Evolutionary conservation across 768 basidiomycete species (phyloP), one percentile per base, ranked within the genome.

Genomic region (Russula earlei): DNA sequence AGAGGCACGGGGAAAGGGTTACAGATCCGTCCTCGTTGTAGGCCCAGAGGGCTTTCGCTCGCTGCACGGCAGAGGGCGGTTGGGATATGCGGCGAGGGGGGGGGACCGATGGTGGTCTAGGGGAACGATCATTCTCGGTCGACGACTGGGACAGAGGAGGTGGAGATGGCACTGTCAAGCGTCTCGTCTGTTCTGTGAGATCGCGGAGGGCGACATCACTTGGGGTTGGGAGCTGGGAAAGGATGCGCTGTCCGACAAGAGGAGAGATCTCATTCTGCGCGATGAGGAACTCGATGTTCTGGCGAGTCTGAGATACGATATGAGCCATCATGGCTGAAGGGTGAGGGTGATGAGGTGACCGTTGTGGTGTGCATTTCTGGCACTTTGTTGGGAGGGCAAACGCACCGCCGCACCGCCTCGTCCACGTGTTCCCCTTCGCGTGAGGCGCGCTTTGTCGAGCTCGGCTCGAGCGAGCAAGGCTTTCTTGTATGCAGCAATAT

Each of bases 11-110:
- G 46, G 27, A 29, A 45, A 24, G 40, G 63, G 74, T 42, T 50
- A 83, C 80, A 58, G 67, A 60, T 49, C 79, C 79, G 49, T 78
- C 69, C 62, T 82, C 81, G 53, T 83, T 83, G 67, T 88, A 88
- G 1, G 71, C 68, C 86, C 85, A 87, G 0, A 83, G 52, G 1
- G 83, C 85, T 41, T 74, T 73, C 7, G 80, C 84, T 59, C 75
- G 62, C 46, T 65, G 63, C 20, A 58, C 22, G 25, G 40, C 56
- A 12, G 58, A 40, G 11, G 63, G 64, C 5, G 67, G 61, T 2
- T 61, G 60, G 9, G 64, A 59, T 8, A 57, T 38, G 4, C 64
- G 65, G 31, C 62, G 63, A 17, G 29, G 55, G 4, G 65, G 62
- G 9, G 63, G 60, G 9, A 45, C 56, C 0, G 59, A 53, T 1